Percentiles rank a stretch among this genome's conserved stretches.
Conservation (phyloP, 331 rosid species). For the Quercus lobata region DNA sequence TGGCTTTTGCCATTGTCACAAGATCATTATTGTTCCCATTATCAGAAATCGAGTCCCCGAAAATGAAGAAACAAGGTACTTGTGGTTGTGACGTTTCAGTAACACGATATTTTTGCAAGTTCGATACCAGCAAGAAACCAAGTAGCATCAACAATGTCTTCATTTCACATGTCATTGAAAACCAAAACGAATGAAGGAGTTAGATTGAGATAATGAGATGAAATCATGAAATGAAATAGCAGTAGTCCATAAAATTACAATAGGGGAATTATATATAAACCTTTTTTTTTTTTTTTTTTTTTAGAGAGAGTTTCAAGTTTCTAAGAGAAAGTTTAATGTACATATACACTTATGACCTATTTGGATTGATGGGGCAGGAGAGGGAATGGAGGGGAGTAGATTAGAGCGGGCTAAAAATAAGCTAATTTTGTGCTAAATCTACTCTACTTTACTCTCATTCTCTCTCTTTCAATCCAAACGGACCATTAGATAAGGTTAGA, state of each 20-base stretch:
- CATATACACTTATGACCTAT: rapidly evolving
- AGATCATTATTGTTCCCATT: constrained; percentile 16
- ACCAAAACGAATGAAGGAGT: not conserved
- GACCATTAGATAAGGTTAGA: no score
- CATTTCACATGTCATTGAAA: not conserved
- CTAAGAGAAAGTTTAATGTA: rapidly evolving
- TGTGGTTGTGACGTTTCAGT: not conserved
- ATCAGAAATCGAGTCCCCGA: constrained; percentile 22
- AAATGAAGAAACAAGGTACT: constrained; percentile 15
- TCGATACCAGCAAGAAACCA: not conserved
- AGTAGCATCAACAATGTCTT: not conserved
- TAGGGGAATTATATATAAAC: not conserved
- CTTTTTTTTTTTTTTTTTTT: no score
- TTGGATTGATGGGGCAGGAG: rapidly evolving
- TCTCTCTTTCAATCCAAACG: no score
- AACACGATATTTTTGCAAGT: not conserved
- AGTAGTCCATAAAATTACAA: not conserved
- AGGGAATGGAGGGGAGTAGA: no score
- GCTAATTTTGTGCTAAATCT: no score
- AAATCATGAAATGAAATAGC: no score
- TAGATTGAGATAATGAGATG: not conserved
- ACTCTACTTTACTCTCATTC: no score
- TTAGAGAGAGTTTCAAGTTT: no score
- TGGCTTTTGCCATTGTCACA: not conserved
- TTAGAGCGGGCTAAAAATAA: rapidly evolving